Evolutionary conservation across 345 rosid species (phyloP), one percentile per base, ranked within the genome.

Genomic region (Lepidium sativum): DNA sequence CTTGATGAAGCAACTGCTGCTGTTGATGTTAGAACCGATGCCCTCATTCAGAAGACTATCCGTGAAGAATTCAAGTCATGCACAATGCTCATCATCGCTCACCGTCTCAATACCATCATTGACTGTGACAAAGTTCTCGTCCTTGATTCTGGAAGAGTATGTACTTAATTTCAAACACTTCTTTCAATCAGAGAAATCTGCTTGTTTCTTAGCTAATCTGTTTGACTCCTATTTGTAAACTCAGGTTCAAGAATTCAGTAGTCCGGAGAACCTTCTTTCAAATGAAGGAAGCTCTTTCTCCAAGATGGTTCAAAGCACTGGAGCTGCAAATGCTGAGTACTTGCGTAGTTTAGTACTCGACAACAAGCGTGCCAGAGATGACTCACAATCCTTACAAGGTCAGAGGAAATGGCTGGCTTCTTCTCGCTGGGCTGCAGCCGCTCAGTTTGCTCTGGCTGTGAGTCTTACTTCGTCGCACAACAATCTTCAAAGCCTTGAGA

Each of bases 251-350:
- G 99, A 94, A 67, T 88, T 83, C 60, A 83, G 88, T 65, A 67
- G 84, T 10, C 97, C 97, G 1, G 97, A 94, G 74, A 79, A 71
- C 55, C 81, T 94, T 66, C 71, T 94, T 67, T 83, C 81, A 42
- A 88, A 83, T 57, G 95, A 84, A 74, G 68, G 58, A 72, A 82
- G 92, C 53, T 84, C 97, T 23, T 94, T 94, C 89, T 88, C 95
- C 5, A 90, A 84, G 74, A 94, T 94, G 99, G 99, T 88, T 53
- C 95, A 83, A 66, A 94, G 97, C 72, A 94, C 97, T 0, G 99
- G 99, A 48, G 81, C 92, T 63, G 92, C 99, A 29, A 94, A 94
- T 79, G 97, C 97, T 65, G 91, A 88, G 70, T 94, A 94, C 76
- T 82, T 94, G 63, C 91, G 96, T 39, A 75, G 83, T 77, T 76